Evolutionary conservation across 495 filamentous ascomycete genomes (phyloP).

Genomic region (Immersiella caudata): DNA sequence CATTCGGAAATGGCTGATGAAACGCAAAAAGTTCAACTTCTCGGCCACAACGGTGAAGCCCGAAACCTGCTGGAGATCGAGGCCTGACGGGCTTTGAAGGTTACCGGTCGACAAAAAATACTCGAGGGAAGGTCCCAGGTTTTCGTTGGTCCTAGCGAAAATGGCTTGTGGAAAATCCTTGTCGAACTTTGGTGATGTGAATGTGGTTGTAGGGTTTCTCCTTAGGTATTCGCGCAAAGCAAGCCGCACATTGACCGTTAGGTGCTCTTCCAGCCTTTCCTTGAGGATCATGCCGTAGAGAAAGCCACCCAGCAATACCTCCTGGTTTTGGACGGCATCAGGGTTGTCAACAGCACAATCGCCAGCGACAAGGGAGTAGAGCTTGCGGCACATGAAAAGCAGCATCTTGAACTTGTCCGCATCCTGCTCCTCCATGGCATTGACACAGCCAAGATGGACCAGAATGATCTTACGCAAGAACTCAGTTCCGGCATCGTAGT

Average conservation of each 20-base stretch:
- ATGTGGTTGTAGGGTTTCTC: constrained; percentile 62
- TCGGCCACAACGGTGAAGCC: constrained; percentile 96
- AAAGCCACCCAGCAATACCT: constrained; percentile 88
- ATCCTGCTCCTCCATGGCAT: constrained; percentile 80
- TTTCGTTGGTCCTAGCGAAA: constrained; percentile 79
- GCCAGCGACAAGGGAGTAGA: constrained; percentile 88
- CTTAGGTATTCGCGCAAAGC: constrained; percentile 71
- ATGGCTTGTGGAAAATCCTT: constrained; percentile 79
- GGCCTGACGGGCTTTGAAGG: constrained; percentile 81
- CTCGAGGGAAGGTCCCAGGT: constrained; percentile 80
- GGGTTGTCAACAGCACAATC: constrained; percentile 94
- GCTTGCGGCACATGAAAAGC: constrained; percentile 93
- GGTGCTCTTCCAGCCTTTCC: constrained; percentile 87
- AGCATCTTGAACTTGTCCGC: constrained; percentile 92
- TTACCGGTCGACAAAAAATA: constrained; percentile 98
- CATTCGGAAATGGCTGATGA: constrained; percentile 99
- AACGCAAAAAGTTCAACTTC: constrained; percentile 98
- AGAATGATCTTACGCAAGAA: constrained; percentile 88
- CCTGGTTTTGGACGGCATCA: constrained; percentile 92
- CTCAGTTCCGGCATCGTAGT: constrained; percentile 86
- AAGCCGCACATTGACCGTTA: constrained; percentile 63
- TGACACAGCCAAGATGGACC: constrained; percentile 80
- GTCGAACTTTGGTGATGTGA: constrained; percentile 70
- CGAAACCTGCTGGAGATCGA: constrained; percentile 91
- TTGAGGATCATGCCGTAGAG: constrained; percentile 95